Conservation (phyloP, 352 stramenopile species). For the Globisporangium splendens region DNA sequence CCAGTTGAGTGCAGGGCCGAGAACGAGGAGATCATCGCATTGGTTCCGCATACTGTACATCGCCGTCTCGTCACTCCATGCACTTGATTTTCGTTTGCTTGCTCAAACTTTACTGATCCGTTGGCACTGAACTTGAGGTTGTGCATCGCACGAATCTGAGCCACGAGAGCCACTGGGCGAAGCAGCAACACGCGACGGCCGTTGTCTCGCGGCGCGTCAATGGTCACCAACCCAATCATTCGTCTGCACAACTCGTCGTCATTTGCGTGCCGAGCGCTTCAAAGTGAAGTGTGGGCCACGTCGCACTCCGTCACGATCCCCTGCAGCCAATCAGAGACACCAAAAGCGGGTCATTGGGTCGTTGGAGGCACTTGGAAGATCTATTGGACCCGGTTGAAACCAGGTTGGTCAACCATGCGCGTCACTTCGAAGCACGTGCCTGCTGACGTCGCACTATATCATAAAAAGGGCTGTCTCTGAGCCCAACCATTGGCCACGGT, state of each 20-base stretch:
- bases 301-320: not conserved
- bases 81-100: too few species aligned
- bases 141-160: too few species aligned
- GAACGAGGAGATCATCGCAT: too few species aligned
- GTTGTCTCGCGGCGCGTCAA: too few species aligned
- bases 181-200: too few species aligned
- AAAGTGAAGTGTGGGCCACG: not conserved
- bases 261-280: not conserved
- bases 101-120: too few species aligned
- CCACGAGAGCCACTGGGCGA: too few species aligned
- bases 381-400: not conserved
- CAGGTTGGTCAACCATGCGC: too few species aligned
- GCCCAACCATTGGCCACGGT: not conserved
- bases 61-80: too few species aligned
- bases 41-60: too few species aligned
- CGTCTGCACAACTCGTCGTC: not conserved
- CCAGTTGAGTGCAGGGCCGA: too few species aligned
- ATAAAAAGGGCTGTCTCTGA: not conserved
- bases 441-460: not conserved
- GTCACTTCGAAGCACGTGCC: not conserved
- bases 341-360: not conserved
- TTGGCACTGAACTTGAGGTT: too few species aligned
- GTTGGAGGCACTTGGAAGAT: not conserved
- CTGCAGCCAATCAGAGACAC: not conserved
- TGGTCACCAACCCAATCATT: not conserved